phyloP scores from a whole-genome alignment of 768 basidiomycete species.

The Calocybe gangraenosa region DNA sequence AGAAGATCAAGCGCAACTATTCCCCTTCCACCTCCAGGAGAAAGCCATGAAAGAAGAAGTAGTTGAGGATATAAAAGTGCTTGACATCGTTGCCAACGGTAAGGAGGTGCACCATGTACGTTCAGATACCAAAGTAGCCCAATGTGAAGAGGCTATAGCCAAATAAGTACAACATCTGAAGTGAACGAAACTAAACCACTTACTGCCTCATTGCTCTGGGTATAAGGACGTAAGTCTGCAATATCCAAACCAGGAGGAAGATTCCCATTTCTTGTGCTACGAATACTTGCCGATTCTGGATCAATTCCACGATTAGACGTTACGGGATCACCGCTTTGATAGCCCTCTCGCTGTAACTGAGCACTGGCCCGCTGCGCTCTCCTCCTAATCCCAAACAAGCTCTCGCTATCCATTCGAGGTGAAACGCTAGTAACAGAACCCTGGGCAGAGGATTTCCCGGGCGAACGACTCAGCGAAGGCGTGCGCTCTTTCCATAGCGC shows the following conservation, averaged over 20 bases:
- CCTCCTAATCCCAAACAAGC: constrained; percentile 48
- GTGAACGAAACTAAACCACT: constrained; percentile 18
- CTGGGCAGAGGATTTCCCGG: constrained; percentile 31
- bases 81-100: constrained; percentile 78
- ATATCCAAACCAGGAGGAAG: constrained; percentile 42
- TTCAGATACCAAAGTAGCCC: constrained; percentile 91
- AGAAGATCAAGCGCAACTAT: constrained; percentile 83
- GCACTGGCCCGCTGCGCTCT: constrained; percentile 36
- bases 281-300: constrained; percentile 25
- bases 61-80: constrained; percentile 81
- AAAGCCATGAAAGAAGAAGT: constrained; percentile 84
- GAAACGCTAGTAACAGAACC: constrained; percentile 35
- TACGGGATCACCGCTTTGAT: constrained; percentile 18
- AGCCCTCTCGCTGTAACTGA: constrained; percentile 26
- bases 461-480: constrained; percentile 39
- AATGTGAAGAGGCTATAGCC: constrained; percentile 74
- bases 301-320: constrained; percentile 21
- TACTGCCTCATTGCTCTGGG: constrained; percentile 47
- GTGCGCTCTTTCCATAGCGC: constrained; percentile 79
- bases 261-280: constrained; percentile 25
- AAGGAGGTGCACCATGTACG: constrained; percentile 78
- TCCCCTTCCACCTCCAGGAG: constrained; percentile 76
- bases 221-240: constrained; percentile 41
- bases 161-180: constrained; percentile 18
- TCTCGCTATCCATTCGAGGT: constrained; percentile 34